Evolutionary conservation across 2,329 filamentous ascomycete species (phyloP), one percentile per base, ranked within the genome.

Genomic region (Dactylellina parvicollis): DNA sequence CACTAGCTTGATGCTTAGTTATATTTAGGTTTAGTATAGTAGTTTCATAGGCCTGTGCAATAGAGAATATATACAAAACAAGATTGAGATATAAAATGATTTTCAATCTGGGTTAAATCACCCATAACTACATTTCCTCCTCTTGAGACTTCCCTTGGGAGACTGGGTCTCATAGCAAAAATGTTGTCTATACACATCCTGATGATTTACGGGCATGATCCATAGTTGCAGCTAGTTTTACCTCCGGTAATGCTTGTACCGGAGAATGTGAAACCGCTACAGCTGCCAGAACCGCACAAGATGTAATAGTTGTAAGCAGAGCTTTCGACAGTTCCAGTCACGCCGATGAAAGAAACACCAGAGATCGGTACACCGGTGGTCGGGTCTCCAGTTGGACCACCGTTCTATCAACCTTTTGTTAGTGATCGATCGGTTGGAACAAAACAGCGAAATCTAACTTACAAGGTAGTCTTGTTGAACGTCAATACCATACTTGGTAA

Each of bases 261-360:
- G 10, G 78, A 80, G 84, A 85, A 87, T 14, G 82, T 84, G 84
- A 85, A 88, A 79, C 82, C 80, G 5, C 80, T 82, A 79, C 85
- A 86, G 44, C 78, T 79, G 10, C 82, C 86, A 50, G 57, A 62
- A 2, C 57, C 57, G 75, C 86, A 88, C n/a, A 86, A 82, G 66
- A 87, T 84, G 77, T 85, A 85, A 73, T 86, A 78, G 56, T 84
- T 78, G 16, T 79, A 81, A 10, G 77, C 83, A 8, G 74, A 75
- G 1, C 78, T 78, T 32, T 12, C 10, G 20, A 65, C 60, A 1
- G 60, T 65, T 34, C 60, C 60, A 8, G 60, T 65, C 9, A 65
- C 60, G 26, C 28, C 49, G 20, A 55, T 55, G 26, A 65, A 55
- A 22, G 32, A 34, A 18, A 65, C 22, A 46, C 26, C 26, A 16